phyloP scores from a whole-genome alignment of 169 alveolate genomes.

The Blepharisma undulans region DNA sequence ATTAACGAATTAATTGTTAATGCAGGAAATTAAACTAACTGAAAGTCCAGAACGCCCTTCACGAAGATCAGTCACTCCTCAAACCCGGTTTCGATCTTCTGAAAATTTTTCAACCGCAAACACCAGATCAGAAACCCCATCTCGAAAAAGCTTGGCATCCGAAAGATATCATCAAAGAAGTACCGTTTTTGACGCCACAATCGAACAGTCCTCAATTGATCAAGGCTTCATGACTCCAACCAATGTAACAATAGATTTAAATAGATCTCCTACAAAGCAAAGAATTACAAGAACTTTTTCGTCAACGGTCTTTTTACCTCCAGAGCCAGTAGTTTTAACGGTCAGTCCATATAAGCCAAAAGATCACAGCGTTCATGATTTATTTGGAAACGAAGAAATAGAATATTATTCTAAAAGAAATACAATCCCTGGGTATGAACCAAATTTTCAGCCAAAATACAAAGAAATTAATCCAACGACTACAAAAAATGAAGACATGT shows the following conservation, averaged over 20 bases:
- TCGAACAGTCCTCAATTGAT: background rate
- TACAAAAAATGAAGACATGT: background rate
- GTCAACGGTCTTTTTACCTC: background rate
- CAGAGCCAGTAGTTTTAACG: background rate
- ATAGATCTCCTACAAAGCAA: background rate
- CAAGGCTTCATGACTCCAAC: background rate
- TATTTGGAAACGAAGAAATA: background rate
- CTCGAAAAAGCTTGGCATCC: background rate
- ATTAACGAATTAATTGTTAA: background rate
- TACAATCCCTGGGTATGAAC: background rate
- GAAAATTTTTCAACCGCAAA: background rate
- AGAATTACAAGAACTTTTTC: background rate
- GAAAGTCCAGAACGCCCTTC: background rate
- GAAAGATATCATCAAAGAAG: background rate
- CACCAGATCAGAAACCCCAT: background rate
- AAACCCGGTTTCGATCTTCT: background rate
- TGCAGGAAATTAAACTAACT: background rate
- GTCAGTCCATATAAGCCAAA: background rate
- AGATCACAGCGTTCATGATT: background rate
- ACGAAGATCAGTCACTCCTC: background rate
- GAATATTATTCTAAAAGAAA: background rate
- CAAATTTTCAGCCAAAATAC: background rate
- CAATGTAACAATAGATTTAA: background rate
- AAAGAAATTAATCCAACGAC: background rate
- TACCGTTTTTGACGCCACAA: constrained; percentile 5